A percentile compares a stretch with the other conserved stretches of the same genome.
phyloP scores from a whole-genome alignment of 2,329 filamentous ascomycete species.

The Teratosphaeriaceae sp. region DNA sequence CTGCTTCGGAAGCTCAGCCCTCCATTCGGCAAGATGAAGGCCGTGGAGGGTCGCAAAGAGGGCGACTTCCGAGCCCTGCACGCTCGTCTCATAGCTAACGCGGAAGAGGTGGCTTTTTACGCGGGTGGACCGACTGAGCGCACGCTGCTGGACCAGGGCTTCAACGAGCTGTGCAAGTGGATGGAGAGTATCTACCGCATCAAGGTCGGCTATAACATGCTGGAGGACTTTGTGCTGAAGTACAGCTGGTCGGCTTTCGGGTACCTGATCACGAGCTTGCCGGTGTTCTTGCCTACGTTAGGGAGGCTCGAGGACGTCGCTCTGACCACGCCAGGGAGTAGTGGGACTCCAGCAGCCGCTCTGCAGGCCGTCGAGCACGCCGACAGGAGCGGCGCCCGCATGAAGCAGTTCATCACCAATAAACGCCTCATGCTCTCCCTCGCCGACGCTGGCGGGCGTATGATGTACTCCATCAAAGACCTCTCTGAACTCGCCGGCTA shows the following conservation, averaged over 20 bases:
- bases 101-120: constrained; percentile 96
- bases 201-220: constrained; percentile 97
- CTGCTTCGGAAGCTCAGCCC: constrained; percentile 83
- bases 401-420: constrained; percentile 99
- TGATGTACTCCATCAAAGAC: constrained; percentile 99
- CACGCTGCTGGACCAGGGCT: constrained; percentile 83
- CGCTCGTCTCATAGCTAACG: constrained; percentile 87
- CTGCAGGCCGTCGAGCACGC: constrained; percentile 3
- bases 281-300: constrained; percentile 91
- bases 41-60: constrained; percentile 89
- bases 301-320: constrained; percentile 59
- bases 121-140: constrained; percentile 94
- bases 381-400: constrained; percentile 55
- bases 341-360: constrained; percentile 31
- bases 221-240: constrained; percentile 96
- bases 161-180: constrained; percentile 87
- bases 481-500: constrained; percentile 92
- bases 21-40: constrained; percentile 94
- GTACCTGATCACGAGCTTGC: constrained; percentile 86
- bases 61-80: constrained; percentile 92
- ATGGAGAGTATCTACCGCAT: constrained; percentile 99
- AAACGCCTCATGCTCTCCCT: constrained; percentile 97
- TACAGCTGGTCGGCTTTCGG: constrained; percentile 99
- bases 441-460: constrained; percentile 88
- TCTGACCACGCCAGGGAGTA: constrained; percentile 39